Base-by-base conservation (phyloP, 2,329 filamentous ascomycete species). In the Penicillium sp. region DNA sequence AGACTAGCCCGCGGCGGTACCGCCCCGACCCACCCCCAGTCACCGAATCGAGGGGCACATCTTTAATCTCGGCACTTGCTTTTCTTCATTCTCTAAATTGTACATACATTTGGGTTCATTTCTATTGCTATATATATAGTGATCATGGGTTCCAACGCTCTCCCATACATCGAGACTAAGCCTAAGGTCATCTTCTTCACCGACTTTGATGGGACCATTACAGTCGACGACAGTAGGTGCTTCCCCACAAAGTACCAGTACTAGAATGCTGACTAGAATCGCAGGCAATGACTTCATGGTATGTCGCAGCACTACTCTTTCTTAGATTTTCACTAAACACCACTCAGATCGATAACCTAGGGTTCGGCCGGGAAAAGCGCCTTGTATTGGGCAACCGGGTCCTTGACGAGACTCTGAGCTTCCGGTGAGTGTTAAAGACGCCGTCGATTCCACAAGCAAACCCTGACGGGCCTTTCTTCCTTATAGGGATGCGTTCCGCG, bases 111-210 rank as follows among this genome's bases (percentile, higher is more conserved):
- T 25, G 34, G 43, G 15, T 44, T 47, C 25, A 19, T 40, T 33
- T 9, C 3, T 38, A 34, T 23, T 48, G 13, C 31, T 52, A 21
- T 44, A 50, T 25, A 31, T 16, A 8, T n/a, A 55, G 39, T 36
- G 4, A 31, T 44, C 51, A 75, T 75, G 73, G 67, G 65, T 13
- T 68, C 70, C 29, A 65, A 59, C 11, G 57, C 60, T 15, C 71
- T 77, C 38, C 74, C 75, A 23, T 77, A 77, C 27, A 71, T 81
- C 65, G 70, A 75, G 59, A 76, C 72, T 57, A 86, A 89, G 73
- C 92, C 92, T 50, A 89, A 91, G 78, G 90, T 91, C 80, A 92
- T 99, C 81, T 97, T 99, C 84, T 97, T 97, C 81, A 96, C 92
- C 66, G 94, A 99, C 79, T 97, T 97, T 73, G 94, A 99, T 77